A percentile compares a stretch with the other conserved stretches of the same genome.
phyloP scores from a whole-genome alignment of 2,329 filamentous ascomycete species.

The Trichophyton mentagrophytes region DNA sequence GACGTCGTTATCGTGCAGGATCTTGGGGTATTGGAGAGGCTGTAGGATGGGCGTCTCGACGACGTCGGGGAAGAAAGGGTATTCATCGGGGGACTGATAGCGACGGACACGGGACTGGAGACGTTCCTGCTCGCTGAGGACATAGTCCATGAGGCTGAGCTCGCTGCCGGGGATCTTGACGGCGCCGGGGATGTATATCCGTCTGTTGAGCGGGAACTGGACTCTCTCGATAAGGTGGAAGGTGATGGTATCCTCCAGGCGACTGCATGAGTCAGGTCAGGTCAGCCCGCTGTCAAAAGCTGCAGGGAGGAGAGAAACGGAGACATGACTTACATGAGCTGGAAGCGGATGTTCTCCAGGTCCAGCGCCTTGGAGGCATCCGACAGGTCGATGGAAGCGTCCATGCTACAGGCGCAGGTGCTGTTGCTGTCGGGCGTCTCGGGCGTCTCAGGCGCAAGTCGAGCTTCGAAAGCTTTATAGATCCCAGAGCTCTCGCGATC shows the following conservation, averaged over 20 bases:
- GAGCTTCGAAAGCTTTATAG: background rate
- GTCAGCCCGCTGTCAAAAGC: background rate
- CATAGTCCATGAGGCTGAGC: constrained; percentile 86
- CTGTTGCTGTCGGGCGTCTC: background rate
- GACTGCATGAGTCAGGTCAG: constrained; percentile 41
- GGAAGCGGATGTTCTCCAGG: constrained; percentile 80
- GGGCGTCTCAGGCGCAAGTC: background rate
- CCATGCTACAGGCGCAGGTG: constrained; percentile 47
- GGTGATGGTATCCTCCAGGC: constrained; percentile 92
- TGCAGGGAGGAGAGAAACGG: background rate
- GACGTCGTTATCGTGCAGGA: constrained; percentile 78
- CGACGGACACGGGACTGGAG: constrained; percentile 87
- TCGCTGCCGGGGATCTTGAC: constrained; percentile 59
- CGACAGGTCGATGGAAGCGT: constrained; percentile 75
- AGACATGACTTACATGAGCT: constrained; percentile 59
- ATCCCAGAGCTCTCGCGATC: background rate
- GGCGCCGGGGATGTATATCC: constrained; percentile 73
- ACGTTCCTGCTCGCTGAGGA: constrained; percentile 76
- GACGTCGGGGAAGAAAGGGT: constrained; percentile 83
- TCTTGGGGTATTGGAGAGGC: constrained; percentile 72
- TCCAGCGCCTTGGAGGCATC: constrained; percentile 78
- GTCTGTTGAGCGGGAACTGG: constrained; percentile 87
- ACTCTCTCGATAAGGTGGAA: constrained; percentile 94
- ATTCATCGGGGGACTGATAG: constrained; percentile 92
- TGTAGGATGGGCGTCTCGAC: constrained; percentile 73